Evolutionary conservation across 495 filamentous ascomycete species (phyloP), one percentile per base, ranked within the genome.

Genomic region (Aspergillus ostianus): DNA sequence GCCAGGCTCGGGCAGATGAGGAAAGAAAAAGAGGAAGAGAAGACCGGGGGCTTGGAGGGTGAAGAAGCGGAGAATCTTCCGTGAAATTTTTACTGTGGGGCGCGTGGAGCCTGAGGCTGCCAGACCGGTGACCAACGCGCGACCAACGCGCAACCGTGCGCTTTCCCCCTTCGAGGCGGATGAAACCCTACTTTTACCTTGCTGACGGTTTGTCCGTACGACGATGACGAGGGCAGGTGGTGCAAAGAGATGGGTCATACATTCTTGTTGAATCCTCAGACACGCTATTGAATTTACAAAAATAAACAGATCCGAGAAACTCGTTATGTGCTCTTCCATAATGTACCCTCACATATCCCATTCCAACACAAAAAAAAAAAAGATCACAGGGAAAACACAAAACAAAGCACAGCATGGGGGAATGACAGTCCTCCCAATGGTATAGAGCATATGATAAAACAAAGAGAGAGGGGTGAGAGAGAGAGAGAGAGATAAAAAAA

Each of bases 61-160:
- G 47, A 26, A 49, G 47, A 36, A 50, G 49, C 19, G 53, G 47
- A 30, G 10, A 51, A 53, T 51, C 32, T 21, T 30, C 9, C 48
- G 49, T 10, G 7, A 27, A 13, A 52, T 53, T 57, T 51, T 57
- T 57, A 18, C 15, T 48, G 62, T 65, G 66, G 62, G 66, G 63
- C 60, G n/a, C 23, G 61, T 64, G 66, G 63, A 62, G 61, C 64
- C 57, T 69, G 60, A 67, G 65, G 65, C 65, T 49, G 41, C 19
- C 12, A 59, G 13, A 19, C 60, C 54, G 61, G 64, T 67, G 64
- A 64, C 54, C 45, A 53, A 29, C 58, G 55, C 60, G 61, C 63
- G 55, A 64, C 57, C 51, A 55, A 53, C 60, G 60, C 62, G 65
- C 36, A 17, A 4, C 30, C 2, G 30, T 7, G 30, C 30, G 30